Evolutionary conservation across 257 asterid genomes (phyloP), one percentile per base, ranked within the genome.

Genomic region (Solanum piurae): DNA sequence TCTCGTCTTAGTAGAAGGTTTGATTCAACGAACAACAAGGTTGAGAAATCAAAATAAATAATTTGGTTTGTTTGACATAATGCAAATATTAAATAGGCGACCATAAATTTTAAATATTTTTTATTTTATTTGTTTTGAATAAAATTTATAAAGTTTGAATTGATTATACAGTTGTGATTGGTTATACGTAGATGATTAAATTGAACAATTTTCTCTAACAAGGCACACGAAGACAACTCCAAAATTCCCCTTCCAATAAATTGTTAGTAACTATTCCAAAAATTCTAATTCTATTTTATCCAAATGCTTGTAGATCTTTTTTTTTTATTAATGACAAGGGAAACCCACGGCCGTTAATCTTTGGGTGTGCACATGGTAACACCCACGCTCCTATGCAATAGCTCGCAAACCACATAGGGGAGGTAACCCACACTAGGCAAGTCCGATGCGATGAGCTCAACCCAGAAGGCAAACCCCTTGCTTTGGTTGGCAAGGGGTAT

Each of bases 291-390:
- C 0, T 73, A 10, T 36, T 55, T 20, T 9, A 29, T 73, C 29
- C 29, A 73, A 73, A 73, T 36, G 29, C 49, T 9, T 20, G 9
- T 2, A 73, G 9, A 18, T 72, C 0, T 34, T 33, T 34, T 34
- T 34, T 36, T 2, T 9, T 52, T 52, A 16, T 16, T 0, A 18
- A 52, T 6, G n/a, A 52, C 0, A 49, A 13, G 0, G 0, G 3
- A 52, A 52, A 52, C 1, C 0, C 4, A 0, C 1, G 6, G 0
- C 0, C 9, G 0, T 9, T 2, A 0, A 1, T 0, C 0, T 52
- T 18, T 18, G 0, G 1, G n/a, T 6, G 62, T 0, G 0, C n/a
- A 52, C 1, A 18, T 0, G 62, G 0, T 52, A 16, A 16, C 2
- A 52, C 0, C 0, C 0, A 0, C 1, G 1, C 0, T 52, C 1